These are phyloP conservation scores for Stemphylium lycopersici DNA, from an alignment of 2,329 filamentous ascomycete species.

Conservation along the genomic window DNA sequence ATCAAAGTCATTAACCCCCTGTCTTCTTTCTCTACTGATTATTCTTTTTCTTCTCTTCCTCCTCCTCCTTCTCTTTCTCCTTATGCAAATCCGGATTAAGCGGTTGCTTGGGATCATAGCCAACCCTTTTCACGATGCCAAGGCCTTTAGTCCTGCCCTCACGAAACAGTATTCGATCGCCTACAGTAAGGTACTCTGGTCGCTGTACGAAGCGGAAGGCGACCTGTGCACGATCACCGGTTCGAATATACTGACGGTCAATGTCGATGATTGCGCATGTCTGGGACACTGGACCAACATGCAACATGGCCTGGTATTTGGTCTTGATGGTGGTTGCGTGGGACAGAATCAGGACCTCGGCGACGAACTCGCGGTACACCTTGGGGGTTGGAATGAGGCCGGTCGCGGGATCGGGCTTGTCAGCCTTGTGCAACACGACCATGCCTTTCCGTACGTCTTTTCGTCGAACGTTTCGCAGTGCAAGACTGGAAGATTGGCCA, in stretches of 20 bases:
- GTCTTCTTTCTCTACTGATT: background rate
- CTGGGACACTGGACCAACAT: conserved; percentile 92
- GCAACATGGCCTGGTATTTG: conserved; percentile 97
- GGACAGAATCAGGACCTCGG: conserved; percentile 89
- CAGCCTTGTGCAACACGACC: conserved; percentile 88
- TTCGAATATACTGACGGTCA: conserved; percentile 92
- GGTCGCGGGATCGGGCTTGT: conserved; percentile 61
- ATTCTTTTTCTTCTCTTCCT: conserved; percentile 25
- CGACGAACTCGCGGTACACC: conserved; percentile 58
- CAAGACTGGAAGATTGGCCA: conserved; percentile 91
- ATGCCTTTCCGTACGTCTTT: conserved; percentile 97
- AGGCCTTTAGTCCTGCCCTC: conserved; percentile 95
- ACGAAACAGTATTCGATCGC: conserved; percentile 88
- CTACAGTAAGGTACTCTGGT: conserved; percentile 87
- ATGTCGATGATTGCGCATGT: conserved; percentile 98
- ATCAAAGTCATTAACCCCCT: too few relatives aligned
- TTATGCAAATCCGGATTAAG: conserved; percentile 44
- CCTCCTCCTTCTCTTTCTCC: conserved; percentile 30
- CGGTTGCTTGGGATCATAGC: conserved; percentile 73
- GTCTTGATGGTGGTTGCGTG: conserved; percentile 97
- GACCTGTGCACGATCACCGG: conserved; percentile 90
- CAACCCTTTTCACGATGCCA: conserved; percentile 89
- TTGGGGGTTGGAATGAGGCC: conserved; percentile 53
- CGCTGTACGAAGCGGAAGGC: conserved; percentile 94
- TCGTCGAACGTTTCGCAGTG: conserved; percentile 81